A percentile compares a stretch with the other conserved stretches of the same genome.
phyloP scores from a whole-genome alignment of 768 basidiomycete genomes.

The Udeniomyces megalosporus region DNA sequence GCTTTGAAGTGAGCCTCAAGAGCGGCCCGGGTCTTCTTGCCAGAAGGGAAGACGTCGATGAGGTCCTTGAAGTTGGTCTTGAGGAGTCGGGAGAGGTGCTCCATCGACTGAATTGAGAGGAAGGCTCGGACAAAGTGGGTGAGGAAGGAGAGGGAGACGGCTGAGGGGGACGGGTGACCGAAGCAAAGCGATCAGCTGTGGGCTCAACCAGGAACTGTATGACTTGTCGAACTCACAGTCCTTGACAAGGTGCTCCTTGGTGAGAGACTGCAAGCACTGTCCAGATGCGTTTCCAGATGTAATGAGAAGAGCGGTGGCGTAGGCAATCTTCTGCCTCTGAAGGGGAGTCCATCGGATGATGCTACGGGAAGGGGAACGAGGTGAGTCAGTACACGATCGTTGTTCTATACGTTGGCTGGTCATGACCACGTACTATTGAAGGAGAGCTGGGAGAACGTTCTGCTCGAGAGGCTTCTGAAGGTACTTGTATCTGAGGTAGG shows the following conservation, averaged over 20 bases:
- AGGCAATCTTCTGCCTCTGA: conserved; percentile 67
- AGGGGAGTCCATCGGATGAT: conserved; percentile 50
- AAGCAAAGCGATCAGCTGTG: conserved; percentile 8
- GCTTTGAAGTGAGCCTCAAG: conserved; percentile 79
- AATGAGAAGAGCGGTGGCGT: conserved; percentile 64
- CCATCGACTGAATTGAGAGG: conserved; percentile 59
- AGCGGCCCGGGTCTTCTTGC: conserved; percentile 53
- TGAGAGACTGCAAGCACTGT: conserved; percentile 59
- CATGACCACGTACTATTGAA: conserved; percentile 50
- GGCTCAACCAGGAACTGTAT: too few species aligned
- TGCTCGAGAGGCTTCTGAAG: conserved; percentile 92
- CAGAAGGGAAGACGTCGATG: conserved; percentile 68
- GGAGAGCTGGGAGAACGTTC: conserved; percentile 56
- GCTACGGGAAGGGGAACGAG: conserved; percentile 24
- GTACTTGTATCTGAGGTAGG: conserved; percentile 71
- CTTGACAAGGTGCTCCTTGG: conserved; percentile 89
- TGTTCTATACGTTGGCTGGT: conserved; percentile 19
- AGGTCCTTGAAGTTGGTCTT: conserved; percentile 55
- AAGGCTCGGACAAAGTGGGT: conserved; percentile 67
- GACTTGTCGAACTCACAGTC: conserved; percentile 64
- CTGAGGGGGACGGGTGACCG: conserved; percentile 31
- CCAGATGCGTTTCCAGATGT: conserved; percentile 67
- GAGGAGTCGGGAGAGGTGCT: conserved; percentile 48
- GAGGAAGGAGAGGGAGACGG: conserved; percentile 58
- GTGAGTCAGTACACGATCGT: neutral